These are phyloP conservation scores for Spathaspora gorwiae DNA, from an alignment of 805 yeast genomes.

Conservation along the genomic window DNA sequence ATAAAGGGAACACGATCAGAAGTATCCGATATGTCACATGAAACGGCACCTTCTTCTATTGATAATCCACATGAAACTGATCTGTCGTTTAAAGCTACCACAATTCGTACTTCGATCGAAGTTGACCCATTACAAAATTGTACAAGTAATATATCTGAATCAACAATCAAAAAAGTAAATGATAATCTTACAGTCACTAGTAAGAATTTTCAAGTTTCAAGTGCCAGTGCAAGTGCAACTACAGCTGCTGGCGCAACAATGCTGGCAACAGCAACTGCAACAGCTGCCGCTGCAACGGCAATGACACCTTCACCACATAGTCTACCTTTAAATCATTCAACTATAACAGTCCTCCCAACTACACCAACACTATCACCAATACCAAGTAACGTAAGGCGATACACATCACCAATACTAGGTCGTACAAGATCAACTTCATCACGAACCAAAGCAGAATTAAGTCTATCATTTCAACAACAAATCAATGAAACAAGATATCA, in stretches of 20 bases:
- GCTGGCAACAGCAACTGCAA: neutral
- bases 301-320: neutral
- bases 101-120: neutral
- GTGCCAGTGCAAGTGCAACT: neutral
- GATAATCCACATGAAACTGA: slow-evolving; percentile 5
- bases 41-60: slow-evolving; percentile 22
- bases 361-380: too few relatives aligned
- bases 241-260: too few relatives aligned
- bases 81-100: neutral
- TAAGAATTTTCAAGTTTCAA: neutral
- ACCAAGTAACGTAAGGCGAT: too few relatives aligned
- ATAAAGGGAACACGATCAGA: slow-evolving; percentile 22
- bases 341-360: neutral
- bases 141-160: neutral
- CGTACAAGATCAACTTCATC: too few relatives aligned
- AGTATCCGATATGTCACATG: slow-evolving; percentile 19
- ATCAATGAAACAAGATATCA: neutral
- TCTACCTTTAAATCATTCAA: neutral
- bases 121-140: neutral
- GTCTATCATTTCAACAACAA: neutral
- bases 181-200: neutral
- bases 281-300: neutral
- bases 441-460: too few relatives aligned
- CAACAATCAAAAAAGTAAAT: neutral
- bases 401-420: too few relatives aligned